Base-by-base conservation (phyloP, 176 grass and related monocot genomes). In the Oryza longistaminata region DNA sequence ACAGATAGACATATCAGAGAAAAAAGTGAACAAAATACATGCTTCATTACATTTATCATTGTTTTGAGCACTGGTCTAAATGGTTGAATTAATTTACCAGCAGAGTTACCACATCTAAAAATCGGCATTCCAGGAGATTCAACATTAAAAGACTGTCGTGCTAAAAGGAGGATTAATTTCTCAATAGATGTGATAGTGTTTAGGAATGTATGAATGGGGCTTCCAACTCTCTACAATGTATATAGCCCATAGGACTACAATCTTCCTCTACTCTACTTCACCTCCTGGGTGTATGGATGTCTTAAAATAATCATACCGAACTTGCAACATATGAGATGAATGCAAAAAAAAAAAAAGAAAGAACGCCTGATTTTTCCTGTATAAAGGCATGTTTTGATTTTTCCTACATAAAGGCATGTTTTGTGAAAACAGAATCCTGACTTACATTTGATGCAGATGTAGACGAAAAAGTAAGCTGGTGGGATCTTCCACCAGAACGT, bases 401-500 rank as follows among this genome's bases (percentile, higher is more conserved):
- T 31, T 31, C 34, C 34, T 5, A 5, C 5, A 70, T 62, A 44
- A 44, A 81, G 68, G 33, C 21, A 69, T 21, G 65, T 6, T 21
- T 58, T 12, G 33, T 29, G 25, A 91, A 50, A 8, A 79, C 27
- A 43, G 19, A 68, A 45, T 68, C 58, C 14, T 55, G 77, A 4
- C 85, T 76, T 88, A 98, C 96, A 92, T 98, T 83, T 29, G 84
- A 86, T 88, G 44, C 69, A 64, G 79, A 60, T 64, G 82, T 71
- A 48, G 82, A 83, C 52, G 80, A 87, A 89, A 96, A 95, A 2
- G 69, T 83, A 74, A 88, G 88, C 52, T 80, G 91, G 74, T 96
- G 96, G 29, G 91, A 90, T 79, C 85, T 96, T 84, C 90, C 91
- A 85, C 85, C 75, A n/a, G 81, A 82, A 75, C 33, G 82, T 70